phyloP scores from a whole-genome alignment of 305 asterid genomes.

The Caryopteris hybrid region DNA sequence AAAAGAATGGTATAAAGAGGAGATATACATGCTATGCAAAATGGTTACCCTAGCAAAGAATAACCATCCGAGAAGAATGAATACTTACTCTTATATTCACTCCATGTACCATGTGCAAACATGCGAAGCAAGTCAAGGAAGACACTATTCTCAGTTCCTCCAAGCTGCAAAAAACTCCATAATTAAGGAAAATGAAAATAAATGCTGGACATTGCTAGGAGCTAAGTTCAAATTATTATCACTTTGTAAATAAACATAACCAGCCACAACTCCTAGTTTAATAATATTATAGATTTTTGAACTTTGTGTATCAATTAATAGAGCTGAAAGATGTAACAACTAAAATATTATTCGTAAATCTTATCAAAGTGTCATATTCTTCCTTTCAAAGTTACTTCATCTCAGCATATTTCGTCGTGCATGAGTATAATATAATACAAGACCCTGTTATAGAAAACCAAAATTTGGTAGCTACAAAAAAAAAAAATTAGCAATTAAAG shows the following conservation, averaged over 20 bases:
- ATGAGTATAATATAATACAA: background rate
- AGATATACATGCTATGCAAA: background rate
- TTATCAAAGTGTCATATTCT: background rate
- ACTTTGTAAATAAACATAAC: background rate
- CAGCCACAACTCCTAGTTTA: background rate
- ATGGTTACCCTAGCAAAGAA: background rate
- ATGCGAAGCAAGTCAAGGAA: constrained; percentile 73
- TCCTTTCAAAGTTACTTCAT: background rate
- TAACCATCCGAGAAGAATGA: background rate
- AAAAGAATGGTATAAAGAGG: too few relatives aligned
- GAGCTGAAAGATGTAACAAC: background rate
- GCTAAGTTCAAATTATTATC: background rate
- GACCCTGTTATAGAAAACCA: background rate
- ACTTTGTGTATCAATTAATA: background rate
- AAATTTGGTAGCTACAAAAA: background rate
- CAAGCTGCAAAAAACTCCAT: constrained; percentile 52
- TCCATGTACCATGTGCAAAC: constrained; percentile 96
- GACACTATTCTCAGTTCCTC: constrained; percentile 57
- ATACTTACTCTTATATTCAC: constrained; percentile 76
- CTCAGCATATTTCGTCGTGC: background rate
- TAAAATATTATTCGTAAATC: background rate
- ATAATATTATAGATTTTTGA: background rate
- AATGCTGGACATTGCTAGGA: background rate
- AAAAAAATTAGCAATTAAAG: too few relatives aligned
- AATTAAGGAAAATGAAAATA: background rate